phyloP scores from a whole-genome alignment of 495 filamentous ascomycete species.

The Aspergillus kassunensis region DNA sequence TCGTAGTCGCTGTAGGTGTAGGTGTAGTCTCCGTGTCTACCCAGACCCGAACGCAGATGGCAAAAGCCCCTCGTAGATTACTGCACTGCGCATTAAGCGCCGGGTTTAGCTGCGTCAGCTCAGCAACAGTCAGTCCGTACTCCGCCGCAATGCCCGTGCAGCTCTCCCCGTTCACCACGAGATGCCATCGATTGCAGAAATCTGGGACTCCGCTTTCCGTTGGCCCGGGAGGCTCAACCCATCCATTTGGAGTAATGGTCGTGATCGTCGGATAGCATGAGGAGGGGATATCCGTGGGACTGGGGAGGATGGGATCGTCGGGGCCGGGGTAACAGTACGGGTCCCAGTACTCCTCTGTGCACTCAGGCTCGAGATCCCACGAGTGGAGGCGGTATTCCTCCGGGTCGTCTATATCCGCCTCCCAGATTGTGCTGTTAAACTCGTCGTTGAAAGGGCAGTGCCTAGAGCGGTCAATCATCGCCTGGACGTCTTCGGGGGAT shows the following conservation, averaged over 20 bases:
- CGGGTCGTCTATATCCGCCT: neutral
- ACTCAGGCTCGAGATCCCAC: neutral
- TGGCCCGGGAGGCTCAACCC: neutral
- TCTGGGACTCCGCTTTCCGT: neutral
- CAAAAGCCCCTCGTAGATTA: neutral
- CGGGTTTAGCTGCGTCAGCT: neutral
- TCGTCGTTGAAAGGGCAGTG: neutral
- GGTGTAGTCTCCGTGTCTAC: neutral
- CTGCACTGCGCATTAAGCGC: neutral
- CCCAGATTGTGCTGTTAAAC: neutral
- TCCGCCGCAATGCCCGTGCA: neutral
- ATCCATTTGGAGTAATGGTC: neutral
- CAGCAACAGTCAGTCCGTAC: neutral
- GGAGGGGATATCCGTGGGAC: slow-evolving; percentile 1
- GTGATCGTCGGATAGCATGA: slow-evolving; percentile 6
- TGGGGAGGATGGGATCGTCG: slow-evolving; percentile 2
- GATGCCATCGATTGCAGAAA: slow-evolving; percentile 1
- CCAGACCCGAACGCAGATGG: neutral
- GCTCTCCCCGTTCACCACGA: neutral
- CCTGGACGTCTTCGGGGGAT: neutral
- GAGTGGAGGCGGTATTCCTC: slow-evolving; percentile 2
- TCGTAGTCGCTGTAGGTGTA: neutral
- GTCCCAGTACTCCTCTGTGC: slow-evolving; percentile 2
- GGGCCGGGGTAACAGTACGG: neutral
- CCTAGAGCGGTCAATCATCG: neutral